Evolutionary conservation across 345 rosid species (phyloP), one percentile per base, ranked within the genome.

Genomic region (Eucalyptus globulus): DNA sequence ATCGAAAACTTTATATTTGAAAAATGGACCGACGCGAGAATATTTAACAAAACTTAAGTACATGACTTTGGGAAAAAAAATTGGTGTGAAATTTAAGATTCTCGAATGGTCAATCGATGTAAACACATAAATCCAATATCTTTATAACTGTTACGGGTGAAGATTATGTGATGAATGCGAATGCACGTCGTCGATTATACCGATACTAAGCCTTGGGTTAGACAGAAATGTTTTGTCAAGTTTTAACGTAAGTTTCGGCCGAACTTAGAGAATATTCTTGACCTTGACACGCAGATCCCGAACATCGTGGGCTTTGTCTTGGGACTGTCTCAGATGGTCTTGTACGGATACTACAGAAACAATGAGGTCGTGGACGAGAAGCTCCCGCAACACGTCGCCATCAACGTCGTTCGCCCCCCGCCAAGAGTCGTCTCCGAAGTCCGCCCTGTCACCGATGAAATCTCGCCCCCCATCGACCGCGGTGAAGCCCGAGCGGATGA

Each of bases 241-340:
- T 7, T 14, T 67, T 31, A 67, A 8, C 43, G 3, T 37, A 8
- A 8, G 80, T 72, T 37, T 54, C 58, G 26, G 11, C 58, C 10
- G 26, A 53, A 53, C 80, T 67, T n/a, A 67, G 10, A 53, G 81
- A 34, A 34, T 72, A 16, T 45, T 58, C 49, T 27, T 65, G 22
- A 13, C 58, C 27, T 45, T 11, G 43, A 47, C 93, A 97, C 1
- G 81, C 81, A 72, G 99, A 91, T 96, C 13, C 99, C 99, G 49
- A 97, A 97, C 85, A 88, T 97, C 22, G 13, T 95, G 47, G 99
- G 99, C 37, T 93, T 97, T 89, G 19, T 92, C 87, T 67, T 97
- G 86, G 99, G 99, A 65, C 72, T 96, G 88, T 45, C 93, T 69
- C 99, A 97, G 92, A 97, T 96, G 99, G 9, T 91, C n/a, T 86